Conservation (phyloP, 2,329 filamentous ascomycete genomes). For the Sclerotinia spermophila region DNA sequence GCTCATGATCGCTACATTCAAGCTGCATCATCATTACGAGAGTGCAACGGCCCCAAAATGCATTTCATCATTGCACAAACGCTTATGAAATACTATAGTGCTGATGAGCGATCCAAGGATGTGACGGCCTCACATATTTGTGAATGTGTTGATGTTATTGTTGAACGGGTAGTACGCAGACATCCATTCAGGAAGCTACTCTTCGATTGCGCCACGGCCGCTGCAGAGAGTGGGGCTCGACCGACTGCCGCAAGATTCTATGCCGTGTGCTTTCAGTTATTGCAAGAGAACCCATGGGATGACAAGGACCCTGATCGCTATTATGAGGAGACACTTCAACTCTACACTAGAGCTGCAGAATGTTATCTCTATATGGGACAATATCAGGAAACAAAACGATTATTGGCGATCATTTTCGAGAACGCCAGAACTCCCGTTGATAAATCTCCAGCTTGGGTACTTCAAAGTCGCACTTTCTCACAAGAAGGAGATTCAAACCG, state of each 20-base stretch:
- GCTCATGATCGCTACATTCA: slow-evolving; percentile 83
- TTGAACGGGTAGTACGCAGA: slow-evolving; percentile 56
- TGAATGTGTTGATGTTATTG: slow-evolving; percentile 71
- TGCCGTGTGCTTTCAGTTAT: slow-evolving; percentile 68
- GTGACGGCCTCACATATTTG: slow-evolving; percentile 79
- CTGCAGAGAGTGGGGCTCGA: slow-evolving; percentile 77
- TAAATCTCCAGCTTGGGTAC: slow-evolving; percentile 78
- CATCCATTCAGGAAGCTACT: slow-evolving; percentile 66
- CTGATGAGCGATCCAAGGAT: slow-evolving; percentile 63
- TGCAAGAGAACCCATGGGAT: slow-evolving; percentile 77
- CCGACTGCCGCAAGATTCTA: slow-evolving; percentile 82
- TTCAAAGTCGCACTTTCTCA: slow-evolving; percentile 75
- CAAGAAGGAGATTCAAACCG: slow-evolving; percentile 67
- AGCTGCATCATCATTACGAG: slow-evolving; percentile 65
- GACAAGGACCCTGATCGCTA: slow-evolving; percentile 66
- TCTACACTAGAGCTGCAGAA: slow-evolving; percentile 77
- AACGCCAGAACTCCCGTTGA: slow-evolving; percentile 70
- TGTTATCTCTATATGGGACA: slow-evolving; percentile 77
- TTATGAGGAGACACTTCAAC: slow-evolving; percentile 80
- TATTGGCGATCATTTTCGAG: slow-evolving; percentile 67
- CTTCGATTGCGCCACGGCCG: slow-evolving; percentile 72
- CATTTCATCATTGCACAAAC: slow-evolving; percentile 85
- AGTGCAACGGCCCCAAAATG: slow-evolving; percentile 73
- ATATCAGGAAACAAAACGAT: slow-evolving; percentile 59
- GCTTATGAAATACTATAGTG: slow-evolving; percentile 66